Evolutionary conservation across 306 rosid genomes (phyloP).

Genomic region (Trifolium repens): DNA sequence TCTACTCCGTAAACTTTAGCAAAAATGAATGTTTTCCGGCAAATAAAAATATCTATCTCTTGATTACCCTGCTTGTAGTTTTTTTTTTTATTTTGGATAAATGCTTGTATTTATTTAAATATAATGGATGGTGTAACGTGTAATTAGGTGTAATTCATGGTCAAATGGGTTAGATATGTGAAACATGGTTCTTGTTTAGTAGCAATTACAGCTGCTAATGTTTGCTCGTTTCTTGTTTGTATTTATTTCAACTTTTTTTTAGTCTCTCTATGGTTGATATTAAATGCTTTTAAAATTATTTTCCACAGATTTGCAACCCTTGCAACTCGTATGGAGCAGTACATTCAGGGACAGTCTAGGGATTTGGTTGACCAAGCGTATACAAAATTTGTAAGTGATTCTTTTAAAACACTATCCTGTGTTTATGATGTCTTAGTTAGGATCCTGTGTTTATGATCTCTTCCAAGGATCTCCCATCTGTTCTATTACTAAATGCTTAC

Average conservation of each 20-base stretch:
- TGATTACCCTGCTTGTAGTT: slow-evolving; percentile 2
- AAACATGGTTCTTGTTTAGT: slow-evolving; percentile 14
- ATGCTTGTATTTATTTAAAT: not conserved
- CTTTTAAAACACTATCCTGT: slow-evolving; percentile 17
- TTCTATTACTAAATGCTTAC: not conserved
- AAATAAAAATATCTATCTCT: slow-evolving; percentile 5
- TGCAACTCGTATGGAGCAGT: slow-evolving; percentile 99
- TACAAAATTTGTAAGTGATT: slow-evolving; percentile 86
- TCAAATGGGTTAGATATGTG: slow-evolving; percentile 12
- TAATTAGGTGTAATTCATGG: slow-evolving; percentile 3
- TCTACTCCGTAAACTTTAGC: slow-evolving; percentile 4
- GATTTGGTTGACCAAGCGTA: slow-evolving; percentile 99
- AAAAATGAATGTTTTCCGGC: slow-evolving; percentile 6
- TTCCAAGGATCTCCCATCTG: not conserved
- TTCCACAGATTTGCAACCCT: slow-evolving; percentile 86
- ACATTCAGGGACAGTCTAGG: slow-evolving; percentile 98
- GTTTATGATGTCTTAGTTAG: slow-evolving; percentile 22
- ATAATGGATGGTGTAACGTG: not conserved
- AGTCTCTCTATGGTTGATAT: slow-evolving; percentile 18
- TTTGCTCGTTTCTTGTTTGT: slow-evolving; percentile 27
- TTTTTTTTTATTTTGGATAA: no score
- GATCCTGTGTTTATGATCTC: not conserved
- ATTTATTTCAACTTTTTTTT: slow-evolving; percentile 15
- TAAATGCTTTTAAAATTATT: slow-evolving; percentile 35
- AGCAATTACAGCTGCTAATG: slow-evolving; percentile 27